phyloP scores from a whole-genome alignment of 768 basidiomycete species.

The Kondoa subrosea region DNA sequence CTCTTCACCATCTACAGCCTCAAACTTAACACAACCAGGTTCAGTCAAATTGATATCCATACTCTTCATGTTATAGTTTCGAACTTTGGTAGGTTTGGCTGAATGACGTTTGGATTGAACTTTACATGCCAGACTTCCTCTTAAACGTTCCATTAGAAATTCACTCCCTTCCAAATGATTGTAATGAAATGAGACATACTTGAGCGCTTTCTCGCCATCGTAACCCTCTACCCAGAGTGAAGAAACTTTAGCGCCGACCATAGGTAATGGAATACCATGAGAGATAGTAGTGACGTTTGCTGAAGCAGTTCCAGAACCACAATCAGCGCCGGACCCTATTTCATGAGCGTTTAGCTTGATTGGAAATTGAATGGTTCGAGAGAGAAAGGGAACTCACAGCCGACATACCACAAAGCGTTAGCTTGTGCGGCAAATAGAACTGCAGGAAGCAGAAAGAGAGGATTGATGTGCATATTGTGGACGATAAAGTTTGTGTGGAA shows the following conservation, averaged over 20 bases:
- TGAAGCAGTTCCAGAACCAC: not conserved
- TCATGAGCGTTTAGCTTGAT: not conserved
- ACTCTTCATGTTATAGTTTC: not conserved
- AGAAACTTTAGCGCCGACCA: not conserved
- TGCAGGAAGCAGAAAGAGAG: no score
- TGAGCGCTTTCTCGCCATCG: not conserved
- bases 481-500: no score
- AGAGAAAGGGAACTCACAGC: not conserved
- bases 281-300: not conserved
- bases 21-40: not conserved
- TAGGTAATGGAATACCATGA: not conserved
- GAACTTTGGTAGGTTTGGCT: not conserved
- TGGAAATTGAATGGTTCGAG: not conserved
- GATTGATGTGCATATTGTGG: no score
- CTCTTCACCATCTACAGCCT: not conserved
- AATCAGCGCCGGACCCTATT: not conserved
- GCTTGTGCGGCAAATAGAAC: no score
- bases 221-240: not conserved
- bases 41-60: not conserved
- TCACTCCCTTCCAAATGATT: no score
- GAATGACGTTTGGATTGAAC: not conserved
- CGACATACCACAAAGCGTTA: not conserved
- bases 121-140: not conserved
- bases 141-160: not conserved
- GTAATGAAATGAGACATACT: not conserved